phyloP scores from a whole-genome alignment of 148 eudicot species.

The Amaranthus hypochondriacus region DNA sequence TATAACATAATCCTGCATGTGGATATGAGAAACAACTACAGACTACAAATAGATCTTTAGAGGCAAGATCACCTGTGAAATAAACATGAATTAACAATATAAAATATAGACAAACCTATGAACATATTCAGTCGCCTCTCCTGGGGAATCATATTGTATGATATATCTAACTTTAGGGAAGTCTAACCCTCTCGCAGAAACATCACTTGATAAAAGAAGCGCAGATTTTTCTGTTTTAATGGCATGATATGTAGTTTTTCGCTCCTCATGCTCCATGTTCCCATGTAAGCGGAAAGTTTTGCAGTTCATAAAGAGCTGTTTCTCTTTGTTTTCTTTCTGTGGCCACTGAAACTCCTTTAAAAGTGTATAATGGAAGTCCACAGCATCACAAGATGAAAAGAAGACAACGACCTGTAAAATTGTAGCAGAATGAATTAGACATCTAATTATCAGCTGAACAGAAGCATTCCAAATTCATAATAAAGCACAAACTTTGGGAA shows the following conservation, averaged over 20 bases:
- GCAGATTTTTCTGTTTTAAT: constrained; percentile 88
- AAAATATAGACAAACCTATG: constrained; percentile 55
- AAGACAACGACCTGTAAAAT: constrained; percentile 80
- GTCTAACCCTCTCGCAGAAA: constrained; percentile 95
- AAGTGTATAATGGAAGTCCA: constrained; percentile 79
- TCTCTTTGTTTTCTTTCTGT: constrained; percentile 39
- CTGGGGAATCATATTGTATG: constrained; percentile 97
- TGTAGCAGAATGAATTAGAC: constrained; percentile 12
- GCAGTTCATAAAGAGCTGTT: constrained; percentile 52
- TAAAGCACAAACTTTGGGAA: background rate
- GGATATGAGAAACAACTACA: background rate
- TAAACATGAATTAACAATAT: background rate
- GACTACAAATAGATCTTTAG: background rate
- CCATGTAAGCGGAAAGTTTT: constrained; percentile 80
- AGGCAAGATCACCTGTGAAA: background rate
- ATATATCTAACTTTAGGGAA: constrained; percentile 88
- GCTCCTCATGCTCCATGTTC: constrained; percentile 78
- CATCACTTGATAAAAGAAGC: constrained; percentile 84
- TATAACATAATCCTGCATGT: background rate
- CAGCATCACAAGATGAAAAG: constrained; percentile 92
- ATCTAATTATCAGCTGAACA: background rate
- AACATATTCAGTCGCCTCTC: constrained; percentile 97
- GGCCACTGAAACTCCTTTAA: constrained; percentile 57
- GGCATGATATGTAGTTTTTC: constrained; percentile 65
- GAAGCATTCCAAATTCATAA: background rate